Evolutionary conservation across 352 stramenopile genomes (phyloP).

Genomic region (Globisporangium paddicum): DNA sequence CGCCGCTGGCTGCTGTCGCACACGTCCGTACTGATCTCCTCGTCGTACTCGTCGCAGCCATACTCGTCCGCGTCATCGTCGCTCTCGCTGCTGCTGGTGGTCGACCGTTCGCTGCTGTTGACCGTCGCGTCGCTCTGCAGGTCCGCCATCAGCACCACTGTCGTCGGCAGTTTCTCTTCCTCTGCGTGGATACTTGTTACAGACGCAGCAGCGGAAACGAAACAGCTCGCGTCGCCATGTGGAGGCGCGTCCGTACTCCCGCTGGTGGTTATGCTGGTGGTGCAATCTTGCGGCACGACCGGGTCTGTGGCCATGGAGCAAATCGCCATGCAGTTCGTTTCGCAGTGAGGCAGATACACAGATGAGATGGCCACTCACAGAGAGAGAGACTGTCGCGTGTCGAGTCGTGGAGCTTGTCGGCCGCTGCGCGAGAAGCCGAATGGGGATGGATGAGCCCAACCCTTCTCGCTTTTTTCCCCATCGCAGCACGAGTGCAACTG

Average conservation of each 20-base stretch:
- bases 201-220: neutral
- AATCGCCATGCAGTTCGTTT: slow-evolving; percentile 5
- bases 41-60: slow-evolving; percentile 13
- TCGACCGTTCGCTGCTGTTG: slow-evolving; percentile 16
- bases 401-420: neutral
- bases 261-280: neutral
- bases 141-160: neutral
- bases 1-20: slow-evolving; percentile 1
- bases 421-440: slow-evolving; percentile 1
- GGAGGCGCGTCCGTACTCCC: neutral
- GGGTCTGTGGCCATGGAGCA: slow-evolving; percentile 6
- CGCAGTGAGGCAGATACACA: too few relatives aligned
- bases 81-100: neutral
- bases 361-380: too few relatives aligned
- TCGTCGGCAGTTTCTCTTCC: neutral
- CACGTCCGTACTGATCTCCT: neutral
- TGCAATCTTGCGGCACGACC: slow-evolving; percentile 6
- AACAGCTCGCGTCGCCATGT: neutral
- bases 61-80: slow-evolving; percentile 3
- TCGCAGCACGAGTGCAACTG: slow-evolving; percentile 3
- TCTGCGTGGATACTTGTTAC: neutral
- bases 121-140: slow-evolving; percentile 11
- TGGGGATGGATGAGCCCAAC: slow-evolving; percentile 6
- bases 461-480: neutral
- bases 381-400: neutral